Percentiles rank a stretch among this genome's conserved stretches.
These are phyloP conservation scores for Chrysochromulina tobinii DNA, from an alignment of 78 protist genomes.

Conservation along the genomic window DNA sequence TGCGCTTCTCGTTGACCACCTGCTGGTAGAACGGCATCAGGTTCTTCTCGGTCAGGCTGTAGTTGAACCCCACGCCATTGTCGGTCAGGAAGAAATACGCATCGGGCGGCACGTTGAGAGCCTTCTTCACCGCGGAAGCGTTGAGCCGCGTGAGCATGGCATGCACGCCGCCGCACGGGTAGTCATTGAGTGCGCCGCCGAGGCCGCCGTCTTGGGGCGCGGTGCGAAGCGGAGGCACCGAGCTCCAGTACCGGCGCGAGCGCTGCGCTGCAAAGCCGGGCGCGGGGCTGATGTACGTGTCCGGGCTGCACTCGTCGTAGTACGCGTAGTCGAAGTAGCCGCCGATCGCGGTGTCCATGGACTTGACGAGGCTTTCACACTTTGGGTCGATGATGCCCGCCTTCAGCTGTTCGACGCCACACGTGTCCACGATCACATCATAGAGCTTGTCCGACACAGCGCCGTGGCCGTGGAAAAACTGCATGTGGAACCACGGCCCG, in stretches of 20 bases:
- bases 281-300: not conserved
- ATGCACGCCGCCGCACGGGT: not conserved
- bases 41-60: not conserved
- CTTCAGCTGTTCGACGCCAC: not conserved
- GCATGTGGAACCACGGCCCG: no score
- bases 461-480: constrained; percentile 26
- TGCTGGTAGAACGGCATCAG: not conserved
- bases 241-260: not conserved
- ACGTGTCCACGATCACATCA: not conserved
- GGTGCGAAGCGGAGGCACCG: not conserved
- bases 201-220: not conserved
- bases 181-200: not conserved
- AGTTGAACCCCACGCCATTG: constrained; percentile 17
- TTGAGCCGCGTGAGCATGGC: not conserved
- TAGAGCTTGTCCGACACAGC: not conserved
- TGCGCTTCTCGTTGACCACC: not conserved
- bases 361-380: not conserved
- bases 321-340: constrained; percentile 1
- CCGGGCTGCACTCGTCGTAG: not conserved
- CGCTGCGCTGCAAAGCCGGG: not conserved
- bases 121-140: not conserved
- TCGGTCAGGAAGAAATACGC: constrained; percentile 2
- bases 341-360: constrained; percentile 13
- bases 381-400: not conserved
- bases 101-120: constrained; percentile 24